Evolutionary conservation across 2,329 filamentous ascomycete genomes (phyloP), one percentile per base, ranked within the genome.

Genomic region (Ascosphaera apis): DNA sequence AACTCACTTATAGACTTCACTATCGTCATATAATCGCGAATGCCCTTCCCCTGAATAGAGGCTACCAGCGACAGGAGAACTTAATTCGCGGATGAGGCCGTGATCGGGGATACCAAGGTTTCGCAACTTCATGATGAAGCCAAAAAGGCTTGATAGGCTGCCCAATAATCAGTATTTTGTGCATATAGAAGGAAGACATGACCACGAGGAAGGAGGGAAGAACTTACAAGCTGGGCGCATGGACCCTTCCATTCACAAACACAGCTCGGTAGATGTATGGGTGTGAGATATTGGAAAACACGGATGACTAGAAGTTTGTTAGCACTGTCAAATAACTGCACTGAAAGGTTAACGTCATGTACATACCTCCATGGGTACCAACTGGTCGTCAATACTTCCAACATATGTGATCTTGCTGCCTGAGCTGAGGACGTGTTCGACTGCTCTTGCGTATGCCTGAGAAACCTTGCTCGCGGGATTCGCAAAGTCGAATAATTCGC

Each of bases 211-310:
- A n/a, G n/a, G n/a, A 16, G 15, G 28, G 9, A n/a, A 36, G 27
- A 31, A 44, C 66, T 48, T 49, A 70, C 67, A 98, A 98, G 53
- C 91, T 84, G 2, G 84, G 82, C 0, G 84, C 78, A 52, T 95
- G 86, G 23, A 93, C 67, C 40, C 84, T 74, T 17, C 84, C 81
- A 53, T 98, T 86, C 37, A 98, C 79, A 51, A 95, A 95, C 12
- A 91, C 83, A n/a, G 84, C 81, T 18, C 88, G 75, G 52, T 83
- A 91, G 39, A 95, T 86, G 53, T 93, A 84, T 0, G 88, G 88
- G 48, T 98, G 88, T 15, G 72, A 73, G 3, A 83, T 72, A 0
- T 78, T 78, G 0, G 81, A 77, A 54, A 91, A 91, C 0, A 88
- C 72, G 12, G 86, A 83, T 2, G 84, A 93, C 71, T 63, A 30